phyloP scores from a whole-genome alignment of 2,329 filamentous ascomycete species.

The Colletotrichum plurivorum region DNA sequence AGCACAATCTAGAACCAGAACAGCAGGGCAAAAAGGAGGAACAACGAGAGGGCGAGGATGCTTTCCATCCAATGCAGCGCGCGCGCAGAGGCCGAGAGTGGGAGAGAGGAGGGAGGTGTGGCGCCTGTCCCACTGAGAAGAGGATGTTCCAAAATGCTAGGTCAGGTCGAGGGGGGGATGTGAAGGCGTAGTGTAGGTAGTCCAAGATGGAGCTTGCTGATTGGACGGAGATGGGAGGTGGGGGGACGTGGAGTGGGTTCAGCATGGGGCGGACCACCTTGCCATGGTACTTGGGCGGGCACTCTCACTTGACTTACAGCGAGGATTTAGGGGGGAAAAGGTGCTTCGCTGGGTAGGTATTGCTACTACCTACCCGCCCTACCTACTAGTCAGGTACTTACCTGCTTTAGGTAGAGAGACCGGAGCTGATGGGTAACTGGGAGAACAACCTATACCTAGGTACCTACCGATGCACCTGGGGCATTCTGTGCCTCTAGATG shows the following conservation, averaged over 20 bases:
- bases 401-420: too few species aligned
- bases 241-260: neutral
- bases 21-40: slow-evolving; percentile 1
- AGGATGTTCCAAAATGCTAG: slow-evolving; percentile 36
- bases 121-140: slow-evolving; percentile 26
- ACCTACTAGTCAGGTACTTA: too few species aligned
- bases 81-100: slow-evolving; percentile 22
- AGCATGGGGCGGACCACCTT: slow-evolving; percentile 24
- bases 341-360: neutral
- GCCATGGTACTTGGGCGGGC: slow-evolving; percentile 7
- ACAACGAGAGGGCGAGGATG: neutral
- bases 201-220: slow-evolving; percentile 35
- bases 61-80: slow-evolving; percentile 1
- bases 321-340: neutral
- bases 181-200: slow-evolving; percentile 1
- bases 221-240: slow-evolving; percentile 22
- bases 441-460: too few species aligned
- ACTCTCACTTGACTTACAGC: slow-evolving; percentile 9
- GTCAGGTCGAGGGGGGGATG: slow-evolving; percentile 29
- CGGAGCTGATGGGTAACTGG: too few species aligned
- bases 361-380: neutral
- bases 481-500: too few species aligned
- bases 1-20: neutral
- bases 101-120: slow-evolving; percentile 35
- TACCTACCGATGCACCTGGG: too few species aligned